These are phyloP conservation scores for Diaporthe aspalathi DNA, from an alignment of 2,329 filamentous ascomycete species.

Conservation along the genomic window DNA sequence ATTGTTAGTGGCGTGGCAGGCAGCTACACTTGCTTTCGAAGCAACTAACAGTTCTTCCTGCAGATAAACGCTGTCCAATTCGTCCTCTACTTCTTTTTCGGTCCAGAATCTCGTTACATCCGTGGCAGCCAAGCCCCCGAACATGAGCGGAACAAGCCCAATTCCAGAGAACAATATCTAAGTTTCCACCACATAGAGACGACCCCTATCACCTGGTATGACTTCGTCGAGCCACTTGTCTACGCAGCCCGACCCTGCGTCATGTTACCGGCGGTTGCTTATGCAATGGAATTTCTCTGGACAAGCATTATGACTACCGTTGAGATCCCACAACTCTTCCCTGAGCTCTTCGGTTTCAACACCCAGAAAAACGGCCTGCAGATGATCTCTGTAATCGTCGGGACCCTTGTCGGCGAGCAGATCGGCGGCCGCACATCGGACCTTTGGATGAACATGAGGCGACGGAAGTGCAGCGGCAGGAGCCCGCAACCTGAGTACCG, in stretches of 20 bases:
- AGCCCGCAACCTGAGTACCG: slow-evolving; percentile 61
- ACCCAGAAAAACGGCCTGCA: slow-evolving; percentile 69
- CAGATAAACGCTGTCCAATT: slow-evolving; percentile 68
- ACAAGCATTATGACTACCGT: slow-evolving; percentile 64
- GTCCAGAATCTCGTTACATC: slow-evolving; percentile 66
- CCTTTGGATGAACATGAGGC: slow-evolving; percentile 60
- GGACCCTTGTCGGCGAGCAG: slow-evolving; percentile 68
- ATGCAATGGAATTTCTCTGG: slow-evolving; percentile 69
- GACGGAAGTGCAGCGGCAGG: slow-evolving; percentile 44
- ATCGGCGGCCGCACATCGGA: slow-evolving; percentile 66
- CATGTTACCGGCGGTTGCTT: slow-evolving; percentile 62
- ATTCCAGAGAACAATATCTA: slow-evolving; percentile 59
- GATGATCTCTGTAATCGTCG: slow-evolving; percentile 67
- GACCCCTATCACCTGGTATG: slow-evolving; percentile 57
- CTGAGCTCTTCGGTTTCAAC: slow-evolving; percentile 66
- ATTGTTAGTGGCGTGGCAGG: slow-evolving; percentile 54
- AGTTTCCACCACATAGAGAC: slow-evolving; percentile 62
- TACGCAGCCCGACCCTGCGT: slow-evolving; percentile 60
- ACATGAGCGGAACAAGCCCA: slow-evolving; percentile 47
- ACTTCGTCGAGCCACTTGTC: slow-evolving; percentile 62
- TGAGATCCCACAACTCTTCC: slow-evolving; percentile 69
- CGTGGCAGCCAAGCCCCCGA: slow-evolving; percentile 46
- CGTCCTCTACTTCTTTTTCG: slow-evolving; percentile 65
- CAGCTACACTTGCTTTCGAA: neutral
- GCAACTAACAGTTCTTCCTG: neutral